A percentile compares a stretch with the other conserved stretches of the same genome.
These are phyloP conservation scores for Sporothrix humicola DNA, from an alignment of 2,329 filamentous ascomycete species.

Conservation along the genomic window DNA sequence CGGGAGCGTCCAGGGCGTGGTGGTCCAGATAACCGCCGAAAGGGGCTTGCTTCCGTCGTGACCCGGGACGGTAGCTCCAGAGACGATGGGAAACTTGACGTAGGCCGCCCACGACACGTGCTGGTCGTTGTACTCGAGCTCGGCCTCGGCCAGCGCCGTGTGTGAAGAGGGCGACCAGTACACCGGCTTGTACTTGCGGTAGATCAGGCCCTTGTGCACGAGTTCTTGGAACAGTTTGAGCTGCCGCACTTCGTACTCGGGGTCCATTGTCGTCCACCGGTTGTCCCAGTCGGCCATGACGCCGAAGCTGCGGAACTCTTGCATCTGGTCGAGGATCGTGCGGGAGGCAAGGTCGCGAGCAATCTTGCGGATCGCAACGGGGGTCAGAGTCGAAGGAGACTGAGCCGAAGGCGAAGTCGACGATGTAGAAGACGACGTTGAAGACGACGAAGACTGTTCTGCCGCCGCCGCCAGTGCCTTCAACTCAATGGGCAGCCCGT, in stretches of 20 bases:
- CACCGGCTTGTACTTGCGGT: slow-evolving; percentile 79
- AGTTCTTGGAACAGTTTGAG: slow-evolving; percentile 76
- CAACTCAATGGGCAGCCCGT: slow-evolving; percentile 94
- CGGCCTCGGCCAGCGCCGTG: slow-evolving; percentile 81
- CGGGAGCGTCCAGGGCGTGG: slow-evolving; percentile 95
- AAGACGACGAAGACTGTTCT: not conserved
- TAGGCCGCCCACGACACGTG: slow-evolving; percentile 77
- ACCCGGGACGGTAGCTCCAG: not conserved
- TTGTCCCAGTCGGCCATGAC: slow-evolving; percentile 82
- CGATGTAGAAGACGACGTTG: slow-evolving; percentile 35
- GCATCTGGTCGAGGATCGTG: slow-evolving; percentile 75
- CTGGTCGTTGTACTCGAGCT: slow-evolving; percentile 80
- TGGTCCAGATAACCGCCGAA: slow-evolving; percentile 95
- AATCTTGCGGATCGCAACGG: slow-evolving; percentile 65
- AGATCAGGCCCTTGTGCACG: slow-evolving; percentile 74
- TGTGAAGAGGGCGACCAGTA: slow-evolving; percentile 84
- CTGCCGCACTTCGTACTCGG: slow-evolving; percentile 74
- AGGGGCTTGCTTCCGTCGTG: slow-evolving; percentile 51
- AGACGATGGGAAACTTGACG: slow-evolving; percentile 75
- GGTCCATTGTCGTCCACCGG: slow-evolving; percentile 80
- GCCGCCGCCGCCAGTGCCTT: slow-evolving; percentile 74
- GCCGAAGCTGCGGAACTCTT: slow-evolving; percentile 72
- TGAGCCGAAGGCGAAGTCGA: slow-evolving; percentile 40
- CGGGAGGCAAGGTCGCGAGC: slow-evolving; percentile 70
- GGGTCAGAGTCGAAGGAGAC: slow-evolving; percentile 45